Evolutionary conservation across 352 stramenopile genomes (phyloP), one percentile per base, ranked within the genome.

Genomic region (Thraustochytrium sp.): DNA sequence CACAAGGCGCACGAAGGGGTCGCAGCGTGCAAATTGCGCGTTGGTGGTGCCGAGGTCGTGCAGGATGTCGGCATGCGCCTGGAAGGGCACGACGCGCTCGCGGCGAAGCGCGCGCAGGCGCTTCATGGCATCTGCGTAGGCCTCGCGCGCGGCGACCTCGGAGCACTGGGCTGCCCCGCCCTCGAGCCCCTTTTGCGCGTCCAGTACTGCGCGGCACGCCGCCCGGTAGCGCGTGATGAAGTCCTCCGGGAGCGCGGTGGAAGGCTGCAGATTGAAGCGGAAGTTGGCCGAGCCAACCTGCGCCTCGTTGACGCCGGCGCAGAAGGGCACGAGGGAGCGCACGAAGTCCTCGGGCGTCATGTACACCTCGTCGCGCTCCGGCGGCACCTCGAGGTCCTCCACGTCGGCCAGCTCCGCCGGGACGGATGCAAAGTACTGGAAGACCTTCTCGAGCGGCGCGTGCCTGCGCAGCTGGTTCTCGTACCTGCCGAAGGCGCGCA

Each of bases 331-430:
- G 18, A 77, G 31, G 49, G 65, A 77, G 18, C 65, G 1, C 34
- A 77, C 65, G 26, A 77, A 77, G 65, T 77, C 65, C 65, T 77
- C 65, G n/a, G 65, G 65, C 5, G 65, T 77, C 65, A 77, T 77
- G 34, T 40, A 77, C 65, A 77, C 64, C 13, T 23, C 34, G 46
- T 77, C 64, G 29, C 65, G 42, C 0, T 72, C 59, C 2, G 46
- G 0, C 59, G 42, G 16, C 26, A 1, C 40, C 18, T 55, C 59
- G 21, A 31, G 26, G 59, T 5, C 59, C 40, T 77, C 46, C 0
- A 36, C 13, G 37, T 77, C 46, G 9, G 49, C 65, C 26, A 62
- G 29, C 8, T 62, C 42, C 31, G 65, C 65, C 18, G 65, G 65
- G 11, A 77, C 65, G 4, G 65, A 77, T n/a, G 65, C 65, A 34